Evolutionary conservation across 805 yeast genomes (phyloP).

Genomic region (Kodamaea jinghongensis): DNA sequence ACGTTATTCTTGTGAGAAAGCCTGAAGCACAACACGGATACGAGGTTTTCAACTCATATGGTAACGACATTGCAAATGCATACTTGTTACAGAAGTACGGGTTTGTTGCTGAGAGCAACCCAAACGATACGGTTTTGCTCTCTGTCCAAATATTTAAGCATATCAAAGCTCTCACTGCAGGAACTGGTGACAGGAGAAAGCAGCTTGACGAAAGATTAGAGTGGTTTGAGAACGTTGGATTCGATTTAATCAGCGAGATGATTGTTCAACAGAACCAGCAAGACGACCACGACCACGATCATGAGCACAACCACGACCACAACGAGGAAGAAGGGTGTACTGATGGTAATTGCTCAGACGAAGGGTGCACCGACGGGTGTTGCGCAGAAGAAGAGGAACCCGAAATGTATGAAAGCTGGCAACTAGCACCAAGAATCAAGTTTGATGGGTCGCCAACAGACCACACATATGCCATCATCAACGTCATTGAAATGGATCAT

Average conservation of each 20-base stretch:
- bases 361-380: constrained; percentile 12
- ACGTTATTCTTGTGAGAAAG: constrained; percentile 49
- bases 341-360: constrained; percentile 14
- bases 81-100: constrained; percentile 75
- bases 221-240: constrained; percentile 52
- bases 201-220: constrained; percentile 37
- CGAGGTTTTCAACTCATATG: constrained; percentile 83
- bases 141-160: constrained; percentile 46
- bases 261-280: constrained; percentile 11
- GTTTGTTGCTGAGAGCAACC: constrained; percentile 51
- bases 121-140: constrained; percentile 56
- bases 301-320: constrained; percentile 11
- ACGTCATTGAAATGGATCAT: constrained; percentile 28
- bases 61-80: constrained; percentile 62
- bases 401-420: constrained; percentile 40
- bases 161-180: constrained; percentile 21
- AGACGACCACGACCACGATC: constrained; percentile 9
- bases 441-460: constrained; percentile 44
- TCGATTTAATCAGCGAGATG: constrained; percentile 32
- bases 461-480: constrained; percentile 40
- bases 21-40: constrained; percentile 40
- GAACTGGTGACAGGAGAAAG: constrained; percentile 22
- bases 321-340: constrained; percentile 17
- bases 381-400: constrained; percentile 20
- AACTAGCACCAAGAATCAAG: constrained; percentile 38